Conservation (phyloP, 805 yeast genomes). For the Brettanomyces anomalus region DNA sequence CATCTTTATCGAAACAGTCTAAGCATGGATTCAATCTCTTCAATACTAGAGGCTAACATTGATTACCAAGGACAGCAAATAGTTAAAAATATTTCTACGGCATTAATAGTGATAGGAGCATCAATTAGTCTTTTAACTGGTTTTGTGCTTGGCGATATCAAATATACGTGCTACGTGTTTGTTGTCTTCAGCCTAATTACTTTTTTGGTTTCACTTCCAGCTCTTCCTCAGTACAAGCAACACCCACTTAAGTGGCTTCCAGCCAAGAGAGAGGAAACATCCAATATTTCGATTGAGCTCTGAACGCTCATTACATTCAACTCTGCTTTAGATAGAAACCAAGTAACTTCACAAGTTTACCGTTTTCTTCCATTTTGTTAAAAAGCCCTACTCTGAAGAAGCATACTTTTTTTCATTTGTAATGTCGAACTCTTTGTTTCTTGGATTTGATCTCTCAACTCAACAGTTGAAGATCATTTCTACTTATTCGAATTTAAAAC, state of each 20-base stretch:
- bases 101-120: constrained; percentile 24
- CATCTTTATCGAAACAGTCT: too few species aligned
- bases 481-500: constrained; percentile 41
- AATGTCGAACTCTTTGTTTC: constrained; percentile 22
- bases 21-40: background rate
- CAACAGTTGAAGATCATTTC: constrained; percentile 79
- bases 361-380: background rate
- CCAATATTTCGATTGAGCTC: constrained; percentile 6
- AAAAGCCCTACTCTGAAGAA: background rate
- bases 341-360: too few species aligned
- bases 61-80: constrained; percentile 48
- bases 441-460: constrained; percentile 84
- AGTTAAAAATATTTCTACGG: constrained; percentile 26
- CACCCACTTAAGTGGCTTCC: constrained; percentile 41
- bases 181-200: constrained; percentile 26
- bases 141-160: constrained; percentile 35
- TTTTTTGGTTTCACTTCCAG: constrained; percentile 39
- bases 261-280: constrained; percentile 4
- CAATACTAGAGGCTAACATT: constrained; percentile 14
- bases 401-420: too few species aligned
- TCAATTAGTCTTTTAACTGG: constrained; percentile 40
- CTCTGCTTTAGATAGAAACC: too few species aligned
- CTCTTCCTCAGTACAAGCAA: constrained; percentile 48
- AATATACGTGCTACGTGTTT: constrained; percentile 30
- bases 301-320: background rate